Conservation (phyloP, 768 basidiomycete species). For the Mrakia gelida region DNA sequence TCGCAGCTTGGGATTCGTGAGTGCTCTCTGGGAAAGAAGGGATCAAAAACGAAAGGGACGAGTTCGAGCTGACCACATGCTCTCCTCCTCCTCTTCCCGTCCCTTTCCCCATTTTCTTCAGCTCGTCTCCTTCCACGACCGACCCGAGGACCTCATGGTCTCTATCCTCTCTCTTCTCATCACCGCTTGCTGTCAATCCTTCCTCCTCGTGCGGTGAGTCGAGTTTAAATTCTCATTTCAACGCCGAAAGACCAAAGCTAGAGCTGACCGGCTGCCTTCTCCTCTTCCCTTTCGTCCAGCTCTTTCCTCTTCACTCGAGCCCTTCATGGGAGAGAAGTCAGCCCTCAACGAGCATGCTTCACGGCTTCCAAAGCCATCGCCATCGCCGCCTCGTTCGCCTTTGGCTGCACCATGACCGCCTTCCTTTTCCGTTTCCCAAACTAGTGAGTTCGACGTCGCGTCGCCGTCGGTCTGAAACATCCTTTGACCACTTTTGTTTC, state of each 20-base stretch:
- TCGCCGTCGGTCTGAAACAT: not conserved
- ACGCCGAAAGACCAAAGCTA: not conserved
- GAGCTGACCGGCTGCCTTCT: not conserved
- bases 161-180: not conserved
- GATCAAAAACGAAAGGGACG: not conserved
- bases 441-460: not conserved
- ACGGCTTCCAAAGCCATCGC: not conserved
- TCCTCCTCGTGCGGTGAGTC: not conserved
- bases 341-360: not conserved
- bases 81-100: not conserved
- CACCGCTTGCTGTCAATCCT: not conserved
- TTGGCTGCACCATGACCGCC: not conserved
- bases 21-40: not conserved
- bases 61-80: not conserved
- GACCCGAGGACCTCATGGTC: not conserved
- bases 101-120: not conserved
- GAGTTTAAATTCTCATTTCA: not conserved
- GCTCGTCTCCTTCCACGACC: not conserved
- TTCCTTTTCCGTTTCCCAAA: not conserved
- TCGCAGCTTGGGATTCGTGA: too few species aligned
- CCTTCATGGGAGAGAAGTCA: not conserved
- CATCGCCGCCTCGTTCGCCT: not conserved
- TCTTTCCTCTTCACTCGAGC: conserved; percentile 6
- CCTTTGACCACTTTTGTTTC: not conserved
- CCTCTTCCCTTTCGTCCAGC: not conserved